These are phyloP conservation scores for Hemileccinum impolitum DNA, from an alignment of 768 basidiomycete genomes.

Conservation along the genomic window DNA sequence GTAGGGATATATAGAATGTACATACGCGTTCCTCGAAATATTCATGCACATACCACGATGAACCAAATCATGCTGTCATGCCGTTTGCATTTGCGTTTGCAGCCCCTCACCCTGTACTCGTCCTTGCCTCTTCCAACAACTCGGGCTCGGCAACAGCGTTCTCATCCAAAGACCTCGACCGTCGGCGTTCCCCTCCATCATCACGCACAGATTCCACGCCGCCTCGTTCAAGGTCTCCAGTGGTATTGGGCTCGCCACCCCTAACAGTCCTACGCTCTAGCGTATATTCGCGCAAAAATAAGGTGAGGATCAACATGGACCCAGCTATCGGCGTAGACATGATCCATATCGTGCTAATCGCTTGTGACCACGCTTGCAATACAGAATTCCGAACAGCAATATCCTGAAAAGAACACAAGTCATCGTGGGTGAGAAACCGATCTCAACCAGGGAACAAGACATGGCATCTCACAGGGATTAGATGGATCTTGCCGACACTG, in stretches of 20 bases:
- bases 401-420: conserved; percentile 38
- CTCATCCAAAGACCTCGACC: background rate
- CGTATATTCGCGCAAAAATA: conserved; percentile 62
- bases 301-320: conserved; percentile 45
- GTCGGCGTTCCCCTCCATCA: background rate
- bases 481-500: conserved; percentile 42
- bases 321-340: conserved; percentile 58
- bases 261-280: conserved; percentile 50
- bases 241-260: conserved; percentile 21
- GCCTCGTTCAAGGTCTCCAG: conserved; percentile 33
- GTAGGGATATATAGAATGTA: too few species aligned
- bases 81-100: too few species aligned
- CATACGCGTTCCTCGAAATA: too few species aligned
- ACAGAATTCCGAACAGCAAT: conserved; percentile 44
- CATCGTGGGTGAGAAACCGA: background rate
- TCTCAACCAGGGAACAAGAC: background rate
- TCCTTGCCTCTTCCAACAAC: too few species aligned
- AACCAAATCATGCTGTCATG: too few species aligned
- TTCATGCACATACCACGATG: too few species aligned
- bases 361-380: conserved; percentile 60
- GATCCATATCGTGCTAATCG: conserved; percentile 64
- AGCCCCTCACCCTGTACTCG: too few species aligned
- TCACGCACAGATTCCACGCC: background rate
- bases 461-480: conserved; percentile 16
- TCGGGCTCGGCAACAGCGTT: background rate